Base-by-base conservation (phyloP, 129 eudicot genomes). In the Saussurea involucrata region DNA sequence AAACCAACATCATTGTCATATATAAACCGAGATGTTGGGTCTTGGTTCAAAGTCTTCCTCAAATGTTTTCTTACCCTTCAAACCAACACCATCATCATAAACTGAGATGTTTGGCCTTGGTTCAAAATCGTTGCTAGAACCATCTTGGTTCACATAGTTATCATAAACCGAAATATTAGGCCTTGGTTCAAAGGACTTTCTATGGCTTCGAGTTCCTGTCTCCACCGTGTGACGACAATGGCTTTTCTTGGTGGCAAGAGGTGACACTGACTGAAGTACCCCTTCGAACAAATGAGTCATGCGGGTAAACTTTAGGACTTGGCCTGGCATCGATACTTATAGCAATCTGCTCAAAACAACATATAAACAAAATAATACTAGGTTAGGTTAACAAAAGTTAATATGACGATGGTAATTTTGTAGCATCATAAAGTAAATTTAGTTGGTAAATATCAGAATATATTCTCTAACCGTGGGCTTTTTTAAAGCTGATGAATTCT, bases 41-140 rank as follows among this genome's bases (percentile, higher is more conserved):
- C 72, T 68, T 68, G 72, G 72, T 3, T 68, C 28, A 22, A 68
- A 68, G 2, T 68, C 72, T 17, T 68, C 27, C 5, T 33, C 17
- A 8, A 18, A 29, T 1, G 24, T 66, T 3, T 12, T 66, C 11
- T 3, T 66, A 33, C 53, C 53, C n/a, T 68, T 18, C 10, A 18
- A 20, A 17, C 4, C 8, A 0, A 20, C 72, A 34, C n/a, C 72
- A 34, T 68, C 20, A 7, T 68, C 31, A 21, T 68, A 68, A 68
- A 34, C 17, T 1, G 72, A 68, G 29, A 68, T 1, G 9, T 68
- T 68, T 2, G 72, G 72, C 72, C 72, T 68, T 33, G 72, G 72
- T 13, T 68, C 72, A 22, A 68, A 32, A 18, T 0, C n/a, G 7
- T 53, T 15, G 33, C 46, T 33, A n/a, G n/a, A 33, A 21, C 27